Conservation (phyloP, 2,329 filamentous ascomycete species). For the Pyrenophora seminiperda region DNA sequence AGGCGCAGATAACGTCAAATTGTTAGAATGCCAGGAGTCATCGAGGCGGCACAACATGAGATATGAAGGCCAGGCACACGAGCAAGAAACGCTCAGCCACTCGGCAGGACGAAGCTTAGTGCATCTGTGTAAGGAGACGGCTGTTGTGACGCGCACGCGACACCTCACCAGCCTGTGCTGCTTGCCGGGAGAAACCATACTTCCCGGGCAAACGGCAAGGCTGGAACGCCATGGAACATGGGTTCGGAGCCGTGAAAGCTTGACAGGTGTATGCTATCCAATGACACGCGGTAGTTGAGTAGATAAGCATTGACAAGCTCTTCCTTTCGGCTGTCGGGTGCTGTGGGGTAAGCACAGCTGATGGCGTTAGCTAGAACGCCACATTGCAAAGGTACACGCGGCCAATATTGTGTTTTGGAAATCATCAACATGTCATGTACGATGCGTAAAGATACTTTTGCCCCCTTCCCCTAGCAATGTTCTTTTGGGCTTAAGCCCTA, state of each 20-base stretch:
- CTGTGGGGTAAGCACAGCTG: not conserved
- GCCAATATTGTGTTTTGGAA: too few species aligned
- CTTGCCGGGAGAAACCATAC: not conserved
- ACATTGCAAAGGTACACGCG: too few species aligned
- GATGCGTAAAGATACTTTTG: too few species aligned
- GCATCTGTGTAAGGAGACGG: not conserved
- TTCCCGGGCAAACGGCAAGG: conserved; percentile 3
- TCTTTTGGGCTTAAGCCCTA: too few species aligned
- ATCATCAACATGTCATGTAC: too few species aligned
- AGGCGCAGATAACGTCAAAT: conserved; percentile 2
- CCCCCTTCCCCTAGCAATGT: too few species aligned
- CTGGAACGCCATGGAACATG: not conserved
- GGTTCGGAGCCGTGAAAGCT: conserved; percentile 5
- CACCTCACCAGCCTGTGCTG: not conserved
- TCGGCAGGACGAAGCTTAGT: not conserved
- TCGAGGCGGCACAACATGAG: not conserved
- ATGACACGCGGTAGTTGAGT: conserved; percentile 23
- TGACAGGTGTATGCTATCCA: conserved; percentile 9
- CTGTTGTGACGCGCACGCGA: conserved; percentile 11
- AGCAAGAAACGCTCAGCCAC: too few species aligned
- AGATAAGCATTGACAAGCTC: conserved; percentile 19
- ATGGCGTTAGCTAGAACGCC: too few species aligned
- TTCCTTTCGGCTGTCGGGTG: not conserved
- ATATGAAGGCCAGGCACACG: not conserved
- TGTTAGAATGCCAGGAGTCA: not conserved